Percentiles rank a stretch among this genome's conserved stretches.
These are phyloP conservation scores for Bassia scoparia DNA, from an alignment of 148 eudicot species.

Conservation along the genomic window DNA sequence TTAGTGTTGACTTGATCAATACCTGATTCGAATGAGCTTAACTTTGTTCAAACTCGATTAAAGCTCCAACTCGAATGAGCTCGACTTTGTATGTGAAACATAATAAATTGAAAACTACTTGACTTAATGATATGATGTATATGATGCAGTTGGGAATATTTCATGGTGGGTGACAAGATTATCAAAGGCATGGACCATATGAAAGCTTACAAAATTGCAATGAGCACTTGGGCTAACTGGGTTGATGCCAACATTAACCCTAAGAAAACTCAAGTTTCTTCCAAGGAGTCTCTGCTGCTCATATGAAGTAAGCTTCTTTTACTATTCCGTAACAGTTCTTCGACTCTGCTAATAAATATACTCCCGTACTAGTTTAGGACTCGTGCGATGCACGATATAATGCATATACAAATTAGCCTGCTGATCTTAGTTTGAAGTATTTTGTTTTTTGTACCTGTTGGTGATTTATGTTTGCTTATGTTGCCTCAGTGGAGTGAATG, in stretches of 20 bases:
- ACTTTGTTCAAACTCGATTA: too few species aligned
- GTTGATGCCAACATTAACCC: slow-evolving; percentile 48
- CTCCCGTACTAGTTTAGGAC: too few species aligned
- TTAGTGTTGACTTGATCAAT: too few species aligned
- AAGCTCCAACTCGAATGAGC: too few species aligned
- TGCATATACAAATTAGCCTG: too few species aligned
- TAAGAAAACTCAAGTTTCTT: slow-evolving; percentile 45
- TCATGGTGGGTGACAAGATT: slow-evolving; percentile 41
- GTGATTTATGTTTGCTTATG: not conserved
- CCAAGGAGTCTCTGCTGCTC: slow-evolving; percentile 61
- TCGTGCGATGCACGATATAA: too few species aligned
- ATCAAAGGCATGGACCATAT: slow-evolving; percentile 46
- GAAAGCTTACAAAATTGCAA: slow-evolving; percentile 54
- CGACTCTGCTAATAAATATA: too few species aligned
- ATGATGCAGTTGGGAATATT: slow-evolving; percentile 55
- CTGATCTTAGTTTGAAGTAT: too few species aligned
- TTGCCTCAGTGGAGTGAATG: slow-evolving; percentile 52
- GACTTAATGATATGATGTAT: not conserved
- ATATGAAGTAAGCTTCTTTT: slow-evolving; percentile 34
- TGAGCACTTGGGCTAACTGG: slow-evolving; percentile 68
- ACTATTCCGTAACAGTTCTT: too few species aligned
- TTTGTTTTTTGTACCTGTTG: not conserved
- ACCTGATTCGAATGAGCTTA: too few species aligned
- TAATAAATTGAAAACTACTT: too few species aligned
- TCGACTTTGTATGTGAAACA: too few species aligned